Conservation (phyloP, 1,139 yeast species). For the Schizosaccharomyces versatilis region DNA sequence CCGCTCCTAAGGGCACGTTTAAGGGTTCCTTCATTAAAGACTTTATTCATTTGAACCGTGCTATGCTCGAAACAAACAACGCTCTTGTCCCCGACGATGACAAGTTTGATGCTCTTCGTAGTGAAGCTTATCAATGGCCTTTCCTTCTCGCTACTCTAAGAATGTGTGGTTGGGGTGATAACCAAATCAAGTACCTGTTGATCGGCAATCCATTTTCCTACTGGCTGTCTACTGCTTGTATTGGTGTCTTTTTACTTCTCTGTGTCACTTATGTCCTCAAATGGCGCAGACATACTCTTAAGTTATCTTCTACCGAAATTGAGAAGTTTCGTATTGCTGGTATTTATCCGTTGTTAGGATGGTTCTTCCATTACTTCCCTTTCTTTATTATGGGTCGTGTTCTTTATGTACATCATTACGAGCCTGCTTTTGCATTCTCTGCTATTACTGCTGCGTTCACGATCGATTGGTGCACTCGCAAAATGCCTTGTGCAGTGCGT, state of each 20-base stretch:
- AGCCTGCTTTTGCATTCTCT: slow-evolving; percentile 92
- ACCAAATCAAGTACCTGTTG: slow-evolving; percentile 53
- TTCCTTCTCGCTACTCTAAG: slow-evolving; percentile 76
- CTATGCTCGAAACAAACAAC: slow-evolving; percentile 97
- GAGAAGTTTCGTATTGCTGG: slow-evolving; percentile 54
- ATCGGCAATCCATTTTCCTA: slow-evolving; percentile 88
- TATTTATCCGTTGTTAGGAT: slow-evolving; percentile 70
- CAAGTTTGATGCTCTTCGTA: slow-evolving; percentile 76
- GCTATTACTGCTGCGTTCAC: slow-evolving; percentile 59
- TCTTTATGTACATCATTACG: slow-evolving; percentile 87
- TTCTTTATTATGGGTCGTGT: slow-evolving; percentile 92
- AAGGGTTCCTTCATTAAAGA: slow-evolving; percentile 43
- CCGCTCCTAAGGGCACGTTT: slow-evolving; percentile 58
- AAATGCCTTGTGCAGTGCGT: slow-evolving; percentile 17
- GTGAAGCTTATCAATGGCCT: slow-evolving; percentile 98
- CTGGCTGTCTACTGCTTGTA: slow-evolving; percentile 66
- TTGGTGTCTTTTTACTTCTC: slow-evolving; percentile 36
- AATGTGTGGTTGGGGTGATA: slow-evolving; percentile 84
- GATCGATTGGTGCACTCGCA: slow-evolving; percentile 38
- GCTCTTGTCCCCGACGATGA: slow-evolving; percentile 85
- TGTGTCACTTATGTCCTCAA: slow-evolving; percentile 42
- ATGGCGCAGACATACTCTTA: slow-evolving; percentile 82
- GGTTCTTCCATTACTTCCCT: slow-evolving; percentile 84
- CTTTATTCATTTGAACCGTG: slow-evolving; percentile 77
- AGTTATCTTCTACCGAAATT: slow-evolving; percentile 28